Evolutionary conservation across 805 yeast genomes (phyloP).

Genomic region (Sungouiella blattae): DNA sequence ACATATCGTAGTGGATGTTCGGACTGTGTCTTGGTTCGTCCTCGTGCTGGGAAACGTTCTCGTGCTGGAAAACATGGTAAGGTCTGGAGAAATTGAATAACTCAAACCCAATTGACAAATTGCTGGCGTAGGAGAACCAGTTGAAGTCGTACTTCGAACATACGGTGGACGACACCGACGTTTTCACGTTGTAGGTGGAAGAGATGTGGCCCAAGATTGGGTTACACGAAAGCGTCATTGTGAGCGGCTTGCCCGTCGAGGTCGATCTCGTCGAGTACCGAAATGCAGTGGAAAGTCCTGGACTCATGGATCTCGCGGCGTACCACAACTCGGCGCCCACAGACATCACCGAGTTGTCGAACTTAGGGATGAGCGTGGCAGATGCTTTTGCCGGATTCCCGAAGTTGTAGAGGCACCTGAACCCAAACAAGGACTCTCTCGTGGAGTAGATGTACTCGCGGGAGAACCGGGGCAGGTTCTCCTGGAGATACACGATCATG

Average conservation of each 20-base stretch:
- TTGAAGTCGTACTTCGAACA: slow-evolving; percentile 87
- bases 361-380: slow-evolving; percentile 26
- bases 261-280: slow-evolving; percentile 84
- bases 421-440: slow-evolving; percentile 78
- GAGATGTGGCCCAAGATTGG: slow-evolving; percentile 89
- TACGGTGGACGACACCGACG: slow-evolving; percentile 70
- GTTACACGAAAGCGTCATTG: slow-evolving; percentile 81
- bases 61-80: slow-evolving; percentile 1
- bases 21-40: neutral
- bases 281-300: slow-evolving; percentile 82
- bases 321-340: slow-evolving; percentile 89
- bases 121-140: slow-evolving; percentile 83
- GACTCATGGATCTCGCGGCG: slow-evolving; percentile 78
- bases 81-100: slow-evolving; percentile 53
- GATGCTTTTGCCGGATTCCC: slow-evolving; percentile 20
- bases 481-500: slow-evolving; percentile 68
- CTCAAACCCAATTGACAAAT: slow-evolving; percentile 83
- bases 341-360: slow-evolving; percentile 63
- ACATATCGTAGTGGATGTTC: slow-evolving; percentile 10
- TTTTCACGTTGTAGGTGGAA: slow-evolving; percentile 81
- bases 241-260: slow-evolving; percentile 83
- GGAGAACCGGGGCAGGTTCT: slow-evolving; percentile 57
- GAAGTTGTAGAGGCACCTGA: slow-evolving; percentile 72
- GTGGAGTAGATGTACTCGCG: slow-evolving; percentile 79
- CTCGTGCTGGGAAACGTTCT: neutral